A percentile compares a stretch with the other conserved stretches of the same genome.
Evolutionary conservation across 2,329 filamentous ascomycete genomes (phyloP).

Genomic region (Colletotrichum navitas): DNA sequence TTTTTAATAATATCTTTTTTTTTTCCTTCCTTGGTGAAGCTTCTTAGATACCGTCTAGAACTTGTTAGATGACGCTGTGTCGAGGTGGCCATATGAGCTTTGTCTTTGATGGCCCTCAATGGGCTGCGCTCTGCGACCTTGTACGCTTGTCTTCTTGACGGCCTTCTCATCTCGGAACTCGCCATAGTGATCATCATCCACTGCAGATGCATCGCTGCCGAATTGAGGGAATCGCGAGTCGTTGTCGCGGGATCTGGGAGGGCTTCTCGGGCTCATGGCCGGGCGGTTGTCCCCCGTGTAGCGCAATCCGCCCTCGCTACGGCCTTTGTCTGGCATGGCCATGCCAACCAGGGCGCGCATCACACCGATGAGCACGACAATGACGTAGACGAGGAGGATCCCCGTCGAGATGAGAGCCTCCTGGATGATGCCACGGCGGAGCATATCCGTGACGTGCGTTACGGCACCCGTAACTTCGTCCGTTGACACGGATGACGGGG

Average conservation of each 20-base stretch:
- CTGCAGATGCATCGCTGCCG: constrained; percentile 34
- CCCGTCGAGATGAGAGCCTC: constrained; percentile 84
- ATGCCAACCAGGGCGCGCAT: constrained; percentile 74
- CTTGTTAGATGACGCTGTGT: constrained; percentile 42
- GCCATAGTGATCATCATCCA: constrained; percentile 43
- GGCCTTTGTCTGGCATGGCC: constrained; percentile 68
- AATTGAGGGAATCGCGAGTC: constrained; percentile 41
- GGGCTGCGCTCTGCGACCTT: constrained; percentile 43
- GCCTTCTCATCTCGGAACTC: constrained; percentile 48
- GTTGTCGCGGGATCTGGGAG: constrained; percentile 40
- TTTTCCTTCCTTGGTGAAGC: neutral
- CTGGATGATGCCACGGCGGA: constrained; percentile 76
- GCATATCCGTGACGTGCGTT: constrained; percentile 73
- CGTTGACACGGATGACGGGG: constrained; percentile 77
- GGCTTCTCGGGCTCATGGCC: constrained; percentile 46
- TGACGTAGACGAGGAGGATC: constrained; percentile 81
- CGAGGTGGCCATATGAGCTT: constrained; percentile 54
- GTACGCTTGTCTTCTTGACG: constrained; percentile 36
- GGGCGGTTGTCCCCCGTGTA: constrained; percentile 50
- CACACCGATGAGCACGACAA: constrained; percentile 82
- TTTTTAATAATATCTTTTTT: neutral
- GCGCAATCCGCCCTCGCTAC: constrained; percentile 70
- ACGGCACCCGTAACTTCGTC: constrained; percentile 88
- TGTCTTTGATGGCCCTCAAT: constrained; percentile 50
- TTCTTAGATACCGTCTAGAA: constrained; percentile 26